Percentiles rank a stretch among this genome's conserved stretches.
phyloP scores from a whole-genome alignment of 345 rosid species.

The Melaleuca quinquenervia region DNA sequence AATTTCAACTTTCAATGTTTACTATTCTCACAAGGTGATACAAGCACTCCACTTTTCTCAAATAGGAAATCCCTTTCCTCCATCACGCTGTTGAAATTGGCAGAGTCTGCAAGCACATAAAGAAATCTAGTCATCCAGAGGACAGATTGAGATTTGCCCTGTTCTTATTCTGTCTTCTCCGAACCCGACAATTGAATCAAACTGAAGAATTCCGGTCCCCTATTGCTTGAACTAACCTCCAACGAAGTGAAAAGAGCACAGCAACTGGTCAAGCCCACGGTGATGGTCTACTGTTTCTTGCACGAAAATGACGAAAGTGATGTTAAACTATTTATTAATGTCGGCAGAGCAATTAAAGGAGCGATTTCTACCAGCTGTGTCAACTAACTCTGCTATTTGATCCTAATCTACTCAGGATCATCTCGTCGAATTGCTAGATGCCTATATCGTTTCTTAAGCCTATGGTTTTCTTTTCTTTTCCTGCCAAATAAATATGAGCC shows the following conservation, averaged over 20 bases:
- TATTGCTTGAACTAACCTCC: not conserved
- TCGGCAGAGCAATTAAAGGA: not conserved
- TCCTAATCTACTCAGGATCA: not conserved
- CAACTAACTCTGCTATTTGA: not conserved
- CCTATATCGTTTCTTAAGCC: not conserved
- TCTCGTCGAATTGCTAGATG: not conserved
- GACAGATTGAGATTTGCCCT: not conserved
- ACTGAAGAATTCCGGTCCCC: not conserved
- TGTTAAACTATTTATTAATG: not conserved
- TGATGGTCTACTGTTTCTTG: not conserved
- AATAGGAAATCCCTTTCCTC: not conserved
- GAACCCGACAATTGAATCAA: not conserved
- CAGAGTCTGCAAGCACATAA: not conserved
- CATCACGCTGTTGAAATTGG: not conserved
- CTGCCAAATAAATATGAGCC: not conserved
- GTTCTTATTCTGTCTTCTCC: not conserved
- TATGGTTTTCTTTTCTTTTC: not conserved
- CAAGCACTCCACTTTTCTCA: not conserved
- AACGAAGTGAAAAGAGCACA: not conserved
- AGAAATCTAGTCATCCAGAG: not conserved
- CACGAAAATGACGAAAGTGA: not conserved
- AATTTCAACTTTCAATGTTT: not conserved
- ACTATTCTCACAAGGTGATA: not conserved
- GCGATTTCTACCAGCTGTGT: not conserved
- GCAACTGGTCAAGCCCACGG: not conserved